Evolutionary conservation across 108 stramenopile species (phyloP).

Genomic region (Cyclotella kingstonii): DNA sequence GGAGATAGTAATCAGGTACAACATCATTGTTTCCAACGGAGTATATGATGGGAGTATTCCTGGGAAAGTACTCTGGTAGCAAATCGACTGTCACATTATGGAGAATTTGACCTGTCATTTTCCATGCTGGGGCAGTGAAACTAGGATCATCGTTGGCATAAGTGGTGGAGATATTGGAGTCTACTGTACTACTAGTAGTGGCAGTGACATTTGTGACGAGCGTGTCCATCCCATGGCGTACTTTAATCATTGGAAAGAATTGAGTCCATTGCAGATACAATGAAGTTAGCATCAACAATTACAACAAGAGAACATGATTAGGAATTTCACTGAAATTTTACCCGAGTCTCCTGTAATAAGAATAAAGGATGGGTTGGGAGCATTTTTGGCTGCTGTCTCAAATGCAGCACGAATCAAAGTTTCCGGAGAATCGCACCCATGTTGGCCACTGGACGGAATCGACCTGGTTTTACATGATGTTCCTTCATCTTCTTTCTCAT

Average conservation of each 20-base stretch:
- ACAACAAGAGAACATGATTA: not conserved
- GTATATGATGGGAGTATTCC: constrained; percentile 36
- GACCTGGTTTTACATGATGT: constrained; percentile 6
- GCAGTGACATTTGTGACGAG: constrained; percentile 1
- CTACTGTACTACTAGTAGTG: not conserved
- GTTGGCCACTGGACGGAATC: constrained; percentile 13
- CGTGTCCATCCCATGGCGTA: constrained; percentile 31
- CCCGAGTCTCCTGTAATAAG: constrained; percentile 57
- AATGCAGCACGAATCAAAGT: constrained; percentile 25
- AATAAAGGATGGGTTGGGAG: constrained; percentile 35
- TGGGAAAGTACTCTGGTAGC: constrained; percentile 7
- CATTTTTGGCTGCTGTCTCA: constrained; percentile 1
- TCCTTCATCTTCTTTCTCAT: constrained; percentile 4
- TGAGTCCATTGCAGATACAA: too few relatives aligned
- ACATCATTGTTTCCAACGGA: constrained; percentile 77
- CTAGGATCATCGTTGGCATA: not conserved
- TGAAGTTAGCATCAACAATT: not conserved
- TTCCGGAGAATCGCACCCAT: constrained; percentile 34
- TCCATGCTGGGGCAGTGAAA: constrained; percentile 21
- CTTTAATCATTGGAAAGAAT: not conserved
- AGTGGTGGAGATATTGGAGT: not conserved
- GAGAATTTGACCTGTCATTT: constrained; percentile 29
- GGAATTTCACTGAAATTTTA: constrained; percentile 3
- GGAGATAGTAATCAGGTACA: constrained; percentile 66
- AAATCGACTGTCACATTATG: constrained; percentile 1